A percentile compares a stretch with the other conserved stretches of the same genome.
Evolutionary conservation across 306 rosid species (phyloP).

Genomic region (Inga oerstediana): DNA sequence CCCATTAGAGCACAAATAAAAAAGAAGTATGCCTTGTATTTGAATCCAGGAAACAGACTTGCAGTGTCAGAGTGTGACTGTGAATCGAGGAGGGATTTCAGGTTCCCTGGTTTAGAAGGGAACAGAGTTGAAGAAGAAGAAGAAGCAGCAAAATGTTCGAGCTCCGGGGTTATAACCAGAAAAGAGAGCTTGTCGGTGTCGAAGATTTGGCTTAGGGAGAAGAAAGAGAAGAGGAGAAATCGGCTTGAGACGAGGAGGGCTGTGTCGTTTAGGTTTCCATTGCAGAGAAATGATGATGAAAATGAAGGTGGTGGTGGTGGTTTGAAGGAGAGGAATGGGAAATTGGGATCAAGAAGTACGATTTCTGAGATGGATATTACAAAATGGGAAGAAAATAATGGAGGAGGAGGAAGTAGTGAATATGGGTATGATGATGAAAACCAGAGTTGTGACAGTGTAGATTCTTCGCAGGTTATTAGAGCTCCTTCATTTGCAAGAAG

Average conservation of each 20-base stretch:
- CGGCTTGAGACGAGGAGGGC: conserved; percentile 59
- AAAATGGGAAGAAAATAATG: conserved; percentile 60
- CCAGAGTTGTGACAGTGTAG: conserved; percentile 69
- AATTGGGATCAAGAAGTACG: conserved; percentile 50
- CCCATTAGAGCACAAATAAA: conserved; percentile 67
- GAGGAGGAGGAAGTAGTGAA: conserved; percentile 52
- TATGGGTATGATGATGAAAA: conserved; percentile 59
- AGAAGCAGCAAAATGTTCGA: background rate
- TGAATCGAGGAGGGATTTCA: conserved; percentile 81
- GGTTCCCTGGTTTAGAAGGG: conserved; percentile 48
- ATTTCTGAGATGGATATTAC: conserved; percentile 59
- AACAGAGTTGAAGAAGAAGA: conserved; percentile 25
- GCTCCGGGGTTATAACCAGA: conserved; percentile 33
- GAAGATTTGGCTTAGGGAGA: conserved; percentile 85
- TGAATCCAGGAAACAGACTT: conserved; percentile 60
- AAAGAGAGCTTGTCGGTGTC: conserved; percentile 78
- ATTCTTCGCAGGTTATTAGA: conserved; percentile 55
- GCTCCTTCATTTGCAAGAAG: conserved; percentile 87
- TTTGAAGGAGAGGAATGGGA: conserved; percentile 47
- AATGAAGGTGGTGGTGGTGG: conserved; percentile 17
- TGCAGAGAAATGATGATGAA: background rate
- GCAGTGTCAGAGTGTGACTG: conserved; percentile 88
- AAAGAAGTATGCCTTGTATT: conserved; percentile 58
- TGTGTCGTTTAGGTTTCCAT: conserved; percentile 71
- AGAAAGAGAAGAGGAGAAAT: conserved; percentile 43